These are phyloP conservation scores for Cyberlindnera misumaiensis DNA, from an alignment of 805 yeast genomes.

Conservation along the genomic window DNA sequence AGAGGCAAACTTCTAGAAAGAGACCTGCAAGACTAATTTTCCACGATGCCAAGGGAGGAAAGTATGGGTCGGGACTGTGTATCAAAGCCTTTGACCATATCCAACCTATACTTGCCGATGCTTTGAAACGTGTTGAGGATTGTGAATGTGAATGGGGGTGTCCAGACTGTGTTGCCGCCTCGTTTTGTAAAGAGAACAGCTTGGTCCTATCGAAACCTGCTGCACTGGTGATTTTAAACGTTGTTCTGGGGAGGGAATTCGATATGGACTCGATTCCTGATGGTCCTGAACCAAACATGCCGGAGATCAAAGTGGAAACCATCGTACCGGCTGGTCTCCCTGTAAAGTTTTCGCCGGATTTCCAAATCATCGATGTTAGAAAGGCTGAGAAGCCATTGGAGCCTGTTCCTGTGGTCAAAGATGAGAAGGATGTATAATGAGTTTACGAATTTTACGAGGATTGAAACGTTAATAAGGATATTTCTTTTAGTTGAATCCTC, in stretches of 20 bases:
- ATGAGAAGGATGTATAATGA: not conserved
- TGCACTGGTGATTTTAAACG: conserved; percentile 59
- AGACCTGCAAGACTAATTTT: conserved; percentile 87
- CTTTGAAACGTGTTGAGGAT: conserved; percentile 48
- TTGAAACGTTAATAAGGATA: too few relatives aligned
- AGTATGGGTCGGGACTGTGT: conserved; percentile 71
- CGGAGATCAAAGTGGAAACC: conserved; percentile 61
- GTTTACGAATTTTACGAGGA: not conserved
- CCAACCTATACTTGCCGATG: conserved; percentile 54
- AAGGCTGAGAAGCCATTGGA: conserved; percentile 14
- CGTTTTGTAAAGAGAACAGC: conserved; percentile 74
- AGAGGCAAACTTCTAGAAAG: conserved; percentile 57
- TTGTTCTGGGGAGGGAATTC: conserved; percentile 48
- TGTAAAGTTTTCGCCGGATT: conserved; percentile 58
- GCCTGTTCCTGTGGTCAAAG: not conserved
- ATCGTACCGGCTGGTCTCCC: conserved; percentile 45
- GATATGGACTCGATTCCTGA: conserved; percentile 42
- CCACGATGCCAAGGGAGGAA: conserved; percentile 79
- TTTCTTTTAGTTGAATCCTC: conserved; percentile 11
- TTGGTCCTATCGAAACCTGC: conserved; percentile 86
- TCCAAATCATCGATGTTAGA: conserved; percentile 43
- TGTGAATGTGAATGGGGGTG: conserved; percentile 68
- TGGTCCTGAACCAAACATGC: conserved; percentile 78
- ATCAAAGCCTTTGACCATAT: conserved; percentile 75
- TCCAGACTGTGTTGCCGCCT: conserved; percentile 80